phyloP scores from a whole-genome alignment of 1,284 basidiomycete genomes.

The Heterobasidion occidentale region DNA sequence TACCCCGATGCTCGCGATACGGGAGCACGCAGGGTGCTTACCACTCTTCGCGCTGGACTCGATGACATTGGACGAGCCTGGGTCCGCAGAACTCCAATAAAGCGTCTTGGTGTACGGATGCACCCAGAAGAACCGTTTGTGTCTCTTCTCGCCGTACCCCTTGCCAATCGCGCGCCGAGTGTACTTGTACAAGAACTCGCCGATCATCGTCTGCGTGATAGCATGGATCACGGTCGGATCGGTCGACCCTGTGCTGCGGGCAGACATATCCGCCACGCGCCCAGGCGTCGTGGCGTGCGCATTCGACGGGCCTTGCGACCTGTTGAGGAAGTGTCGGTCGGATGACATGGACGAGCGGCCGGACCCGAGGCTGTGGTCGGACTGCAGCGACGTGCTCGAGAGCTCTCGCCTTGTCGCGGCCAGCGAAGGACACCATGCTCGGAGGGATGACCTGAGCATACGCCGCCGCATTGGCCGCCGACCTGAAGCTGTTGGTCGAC shows the following conservation, averaged over 20 bases:
- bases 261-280: conserved; percentile 23
- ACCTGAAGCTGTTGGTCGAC: conserved; percentile 76
- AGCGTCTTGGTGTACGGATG: conserved; percentile 98
- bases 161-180: conserved; percentile 88
- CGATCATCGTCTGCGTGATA: conserved; percentile 99
- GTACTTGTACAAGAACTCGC: conserved; percentile 98
- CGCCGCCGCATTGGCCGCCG: conserved; percentile 50
- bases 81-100: conserved; percentile 96
- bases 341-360: conserved; percentile 75
- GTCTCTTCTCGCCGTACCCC: conserved; percentile 85
- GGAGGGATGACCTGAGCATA: conserved; percentile 37
- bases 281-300: conserved; percentile 14
- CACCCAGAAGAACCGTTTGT: conserved; percentile 98
- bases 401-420: conserved; percentile 43
- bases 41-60: conserved; percentile 96
- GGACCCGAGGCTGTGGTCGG: conserved; percentile 56
- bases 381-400: conserved; percentile 59
- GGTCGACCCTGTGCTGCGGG: conserved; percentile 38
- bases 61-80: conserved; percentile 77
- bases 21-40: conserved; percentile 35
- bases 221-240: conserved; percentile 89
- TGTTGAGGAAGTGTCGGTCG: conserved; percentile 45
- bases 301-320: conserved; percentile 19
- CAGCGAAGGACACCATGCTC: conserved; percentile 31
- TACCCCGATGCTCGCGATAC: not conserved